Evolutionary conservation across 352 stramenopile genomes (phyloP).

Genomic region (Lagenidium giganteum): DNA sequence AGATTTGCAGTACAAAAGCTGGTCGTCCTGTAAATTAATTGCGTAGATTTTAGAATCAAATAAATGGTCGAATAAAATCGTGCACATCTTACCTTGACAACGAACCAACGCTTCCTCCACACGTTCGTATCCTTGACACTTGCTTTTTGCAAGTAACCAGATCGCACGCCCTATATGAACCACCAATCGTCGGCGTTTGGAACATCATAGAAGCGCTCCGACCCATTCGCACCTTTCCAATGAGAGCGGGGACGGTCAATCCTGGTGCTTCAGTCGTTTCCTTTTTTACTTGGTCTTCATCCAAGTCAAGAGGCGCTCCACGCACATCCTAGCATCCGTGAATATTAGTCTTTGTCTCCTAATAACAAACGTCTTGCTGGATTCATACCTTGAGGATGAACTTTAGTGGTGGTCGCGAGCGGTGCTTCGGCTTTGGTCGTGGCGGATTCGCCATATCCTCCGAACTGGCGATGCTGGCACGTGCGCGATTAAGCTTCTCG

Average conservation of each 20-base stretch:
- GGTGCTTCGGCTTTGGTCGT: constrained; percentile 43
- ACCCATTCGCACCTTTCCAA: constrained; percentile 59
- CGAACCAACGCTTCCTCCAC: constrained; percentile 77
- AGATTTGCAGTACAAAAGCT: constrained; percentile 74
- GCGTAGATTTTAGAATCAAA: too few species aligned
- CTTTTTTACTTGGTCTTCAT: constrained; percentile 25
- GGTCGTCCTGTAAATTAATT: constrained; percentile 61
- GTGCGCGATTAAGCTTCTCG: constrained; percentile 44
- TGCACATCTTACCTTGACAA: constrained; percentile 37
- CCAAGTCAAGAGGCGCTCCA: constrained; percentile 50
- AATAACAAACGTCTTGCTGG: background rate
- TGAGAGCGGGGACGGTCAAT: constrained; percentile 59
- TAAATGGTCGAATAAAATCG: too few species aligned
- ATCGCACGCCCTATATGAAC: constrained; percentile 51
- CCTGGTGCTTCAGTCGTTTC: constrained; percentile 26
- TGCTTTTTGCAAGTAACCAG: constrained; percentile 65
- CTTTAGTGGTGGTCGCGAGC: constrained; percentile 45
- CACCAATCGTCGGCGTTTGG: too few species aligned
- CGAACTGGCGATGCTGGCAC: constrained; percentile 28
- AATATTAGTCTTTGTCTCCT: too few species aligned
- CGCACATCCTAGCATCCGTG: constrained; percentile 37
- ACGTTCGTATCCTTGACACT: constrained; percentile 60
- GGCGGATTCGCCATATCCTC: constrained; percentile 35
- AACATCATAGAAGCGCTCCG: too few species aligned
- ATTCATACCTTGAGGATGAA: constrained; percentile 65